Percentiles rank a stretch among this genome's conserved stretches.
These are phyloP conservation scores for Quillaja saponaria DNA, from an alignment of 306 rosid species.

Conservation along the genomic window DNA sequence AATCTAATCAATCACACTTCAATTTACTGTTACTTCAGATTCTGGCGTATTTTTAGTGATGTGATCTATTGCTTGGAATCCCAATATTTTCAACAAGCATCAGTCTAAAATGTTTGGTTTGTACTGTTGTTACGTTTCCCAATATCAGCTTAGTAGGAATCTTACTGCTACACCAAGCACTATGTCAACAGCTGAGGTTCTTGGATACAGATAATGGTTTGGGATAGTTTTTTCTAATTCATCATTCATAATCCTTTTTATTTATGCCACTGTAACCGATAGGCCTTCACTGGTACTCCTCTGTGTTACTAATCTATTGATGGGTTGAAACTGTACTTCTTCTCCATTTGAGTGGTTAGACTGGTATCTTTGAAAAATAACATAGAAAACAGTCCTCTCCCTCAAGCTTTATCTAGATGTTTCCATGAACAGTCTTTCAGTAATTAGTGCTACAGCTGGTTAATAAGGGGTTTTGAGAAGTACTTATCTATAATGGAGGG, in stretches of 20 bases:
- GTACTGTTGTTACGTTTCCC: slow-evolving; percentile 9
- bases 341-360: neutral
- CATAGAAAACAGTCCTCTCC: neutral
- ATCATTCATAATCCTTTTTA: too few species aligned
- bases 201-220: too few species aligned
- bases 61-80: slow-evolving; percentile 7
- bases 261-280: neutral
- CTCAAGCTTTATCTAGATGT: neutral
- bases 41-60: slow-evolving; percentile 6
- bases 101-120: slow-evolving; percentile 24
- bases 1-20: slow-evolving; percentile 1
- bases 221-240: too few species aligned
- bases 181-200: neutral
- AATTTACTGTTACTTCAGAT: slow-evolving; percentile 13
- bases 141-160: slow-evolving; percentile 5
- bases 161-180: neutral
- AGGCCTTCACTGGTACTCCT: neutral
- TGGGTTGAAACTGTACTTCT: slow-evolving; percentile 16
- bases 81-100: slow-evolving; percentile 16
- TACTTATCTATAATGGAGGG: too few species aligned
- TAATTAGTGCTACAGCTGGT: too few species aligned
- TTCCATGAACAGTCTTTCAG: neutral
- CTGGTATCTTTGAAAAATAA: neutral
- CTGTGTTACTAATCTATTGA: neutral
- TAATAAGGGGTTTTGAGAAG: too few species aligned